Evolutionary conservation across 345 rosid species (phyloP).

Genomic region (Euphorbia pulcherrima): DNA sequence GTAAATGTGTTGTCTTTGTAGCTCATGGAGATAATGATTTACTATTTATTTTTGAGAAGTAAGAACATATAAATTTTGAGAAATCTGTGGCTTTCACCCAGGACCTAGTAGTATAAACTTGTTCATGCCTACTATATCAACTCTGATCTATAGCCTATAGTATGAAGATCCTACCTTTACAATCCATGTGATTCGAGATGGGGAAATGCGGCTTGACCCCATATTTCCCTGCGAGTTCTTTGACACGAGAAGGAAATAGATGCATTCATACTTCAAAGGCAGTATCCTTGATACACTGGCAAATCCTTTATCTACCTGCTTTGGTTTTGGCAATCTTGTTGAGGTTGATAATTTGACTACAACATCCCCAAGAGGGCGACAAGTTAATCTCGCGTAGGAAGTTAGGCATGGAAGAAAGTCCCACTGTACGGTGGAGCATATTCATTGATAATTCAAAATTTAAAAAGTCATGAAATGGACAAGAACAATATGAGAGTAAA

Average conservation of each 20-base stretch:
- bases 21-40: slow-evolving; percentile 10
- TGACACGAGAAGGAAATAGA: not conserved
- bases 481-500: too few species aligned
- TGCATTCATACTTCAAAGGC: not conserved
- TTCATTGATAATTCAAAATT: too few species aligned
- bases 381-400: not conserved
- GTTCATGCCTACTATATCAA: not conserved
- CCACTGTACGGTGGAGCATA: too few species aligned
- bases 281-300: slow-evolving; percentile 1
- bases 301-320: not conserved
- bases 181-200: slow-evolving; percentile 7
- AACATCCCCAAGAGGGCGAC: not conserved
- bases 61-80: too few species aligned
- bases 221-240: not conserved
- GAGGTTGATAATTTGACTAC: not conserved
- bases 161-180: not conserved
- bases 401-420: not conserved
- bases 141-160: not conserved
- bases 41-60: too few species aligned
- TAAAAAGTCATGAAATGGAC: too few species aligned
- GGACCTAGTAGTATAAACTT: not conserved
- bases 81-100: slow-evolving; percentile 12
- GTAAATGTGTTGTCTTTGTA: slow-evolving; percentile 18
- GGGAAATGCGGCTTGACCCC: not conserved
- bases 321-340: not conserved